A percentile compares a stretch with the other conserved stretches of the same genome.
phyloP scores from a whole-genome alignment of 2,329 filamentous ascomycete species.

The Phyllosticta ampelicida region DNA sequence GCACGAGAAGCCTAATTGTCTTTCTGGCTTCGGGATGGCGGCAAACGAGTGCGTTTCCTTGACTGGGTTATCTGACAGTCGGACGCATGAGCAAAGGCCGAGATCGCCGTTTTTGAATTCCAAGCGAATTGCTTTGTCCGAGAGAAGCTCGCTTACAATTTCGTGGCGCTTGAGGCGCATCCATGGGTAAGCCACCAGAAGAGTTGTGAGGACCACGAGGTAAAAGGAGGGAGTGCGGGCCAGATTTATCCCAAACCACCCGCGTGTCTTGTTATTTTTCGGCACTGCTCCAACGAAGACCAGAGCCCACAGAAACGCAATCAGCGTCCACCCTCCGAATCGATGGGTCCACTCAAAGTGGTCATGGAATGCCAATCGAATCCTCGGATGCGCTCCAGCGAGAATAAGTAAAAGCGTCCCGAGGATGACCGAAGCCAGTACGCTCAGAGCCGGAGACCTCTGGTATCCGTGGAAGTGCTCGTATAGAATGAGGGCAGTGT shows the following conservation, averaged over 20 bases:
- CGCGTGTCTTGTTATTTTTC: not conserved
- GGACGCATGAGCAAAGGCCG: constrained; percentile 4
- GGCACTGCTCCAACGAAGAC: constrained; percentile 6
- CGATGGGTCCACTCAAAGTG: constrained; percentile 26
- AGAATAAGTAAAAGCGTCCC: constrained; percentile 17
- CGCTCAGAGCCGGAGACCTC: constrained; percentile 12
- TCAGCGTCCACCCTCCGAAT: constrained; percentile 23
- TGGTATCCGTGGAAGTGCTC: constrained; percentile 15
- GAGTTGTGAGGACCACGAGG: constrained; percentile 56
- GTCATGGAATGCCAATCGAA: constrained; percentile 21
- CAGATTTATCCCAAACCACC: constrained; percentile 28
- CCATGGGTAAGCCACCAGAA: constrained; percentile 63
- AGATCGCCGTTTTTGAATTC: constrained; percentile 28
- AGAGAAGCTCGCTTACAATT: constrained; percentile 57
- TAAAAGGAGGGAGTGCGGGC: constrained; percentile 49
- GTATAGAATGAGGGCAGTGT: constrained; percentile 23
- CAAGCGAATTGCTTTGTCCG: constrained; percentile 59
- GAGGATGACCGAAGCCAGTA: constrained; percentile 16
- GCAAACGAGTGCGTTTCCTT: constrained; percentile 29
- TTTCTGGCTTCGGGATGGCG: constrained; percentile 22
- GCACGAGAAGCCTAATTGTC: constrained; percentile 16
- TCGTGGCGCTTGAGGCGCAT: constrained; percentile 55
- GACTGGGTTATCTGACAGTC: constrained; percentile 15
- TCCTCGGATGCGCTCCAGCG: constrained; percentile 16
- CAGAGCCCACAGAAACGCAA: constrained; percentile 24